Base-by-base conservation (phyloP, 2,329 filamentous ascomycete species). In the Clonostachys chloroleuca region DNA sequence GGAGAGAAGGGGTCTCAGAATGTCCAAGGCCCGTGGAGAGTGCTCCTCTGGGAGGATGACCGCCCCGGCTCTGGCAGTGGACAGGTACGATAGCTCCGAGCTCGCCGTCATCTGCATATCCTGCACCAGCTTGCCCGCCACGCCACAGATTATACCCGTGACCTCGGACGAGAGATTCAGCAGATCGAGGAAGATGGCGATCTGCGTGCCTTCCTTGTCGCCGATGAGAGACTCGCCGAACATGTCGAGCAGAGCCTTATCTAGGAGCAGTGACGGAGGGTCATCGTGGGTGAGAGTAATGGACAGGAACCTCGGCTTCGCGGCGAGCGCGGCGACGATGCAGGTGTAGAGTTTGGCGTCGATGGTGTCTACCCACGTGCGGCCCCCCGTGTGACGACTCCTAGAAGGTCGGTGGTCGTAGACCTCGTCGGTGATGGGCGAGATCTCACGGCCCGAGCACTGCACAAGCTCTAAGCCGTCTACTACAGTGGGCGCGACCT, bases 131-230 rank as follows among this genome's bases (percentile, higher is more conserved):
- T 84, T 80, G 24, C 91, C 89, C 0, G 92, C 92, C 3, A 99
- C 89, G 30, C 94, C 92, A 56, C 92, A 96, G 5, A 99, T 90
- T 49, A 99, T 96, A 18, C 92, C 92, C 1, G 92, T 95, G 8
- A 90, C 91, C 64, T 96, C 90, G 40, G 92, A 77, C 0, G 92
- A 89, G 39, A 97, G 72, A 40, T 82, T 83, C 17, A 81, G 83
- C 24, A 99, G 76, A 57, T 97, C 90, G 5, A 99, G 77, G 49
- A 91, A 92, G 56, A 99, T 94, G 2, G 94, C 91, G 2, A 95
- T 82, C 34, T 92, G 75, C 49, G 81, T 82, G 54, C 84, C 84
- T 46, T 83, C 83, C 42, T 81, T 88, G 51, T 85, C 77, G 12
- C 89, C 91, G 0, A 96, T 80, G 3, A 97, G 71, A 1, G 89